These are phyloP conservation scores for Vitis amurensis DNA, from an alignment of 164 flowering plant species.

Conservation along the genomic window DNA sequence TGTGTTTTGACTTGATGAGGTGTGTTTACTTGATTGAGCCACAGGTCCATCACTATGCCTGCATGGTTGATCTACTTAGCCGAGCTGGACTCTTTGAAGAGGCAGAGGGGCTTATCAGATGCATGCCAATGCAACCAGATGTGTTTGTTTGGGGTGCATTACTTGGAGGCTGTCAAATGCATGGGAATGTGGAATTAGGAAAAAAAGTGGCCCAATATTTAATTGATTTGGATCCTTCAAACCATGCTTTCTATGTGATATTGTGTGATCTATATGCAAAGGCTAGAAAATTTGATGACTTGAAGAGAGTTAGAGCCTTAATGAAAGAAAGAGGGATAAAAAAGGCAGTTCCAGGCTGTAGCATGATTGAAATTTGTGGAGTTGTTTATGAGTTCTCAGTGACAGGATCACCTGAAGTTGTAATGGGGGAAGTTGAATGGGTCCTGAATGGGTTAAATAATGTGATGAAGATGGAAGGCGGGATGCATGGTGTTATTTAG, in stretches of 20 bases:
- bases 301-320: slow-evolving; percentile 43
- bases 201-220: slow-evolving; percentile 53
- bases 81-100: slow-evolving; percentile 67
- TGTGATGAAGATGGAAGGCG: slow-evolving; percentile 20
- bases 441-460: slow-evolving; percentile 32
- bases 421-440: slow-evolving; percentile 34
- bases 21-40: slow-evolving; percentile 53
- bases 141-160: slow-evolving; percentile 84
- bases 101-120: slow-evolving; percentile 53
- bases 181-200: slow-evolving; percentile 66
- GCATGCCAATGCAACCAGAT: slow-evolving; percentile 84
- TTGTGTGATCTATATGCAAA: slow-evolving; percentile 72
- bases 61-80: slow-evolving; percentile 72
- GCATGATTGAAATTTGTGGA: slow-evolving; percentile 71
- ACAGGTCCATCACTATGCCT: slow-evolving; percentile 66
- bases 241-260: slow-evolving; percentile 68
- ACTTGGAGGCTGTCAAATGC: slow-evolving; percentile 78
- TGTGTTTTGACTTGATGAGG: slow-evolving; percentile 60
- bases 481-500: neutral
- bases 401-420: slow-evolving; percentile 38
- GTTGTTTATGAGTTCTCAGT: slow-evolving; percentile 63
- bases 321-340: slow-evolving; percentile 61
- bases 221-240: slow-evolving; percentile 57
- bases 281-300: slow-evolving; percentile 51
- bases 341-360: slow-evolving; percentile 66